Percentiles rank a stretch among this genome's conserved stretches.
Conservation (phyloP, 2,329 filamentous ascomycete species). For the Endoconidiophora polonica region DNA sequence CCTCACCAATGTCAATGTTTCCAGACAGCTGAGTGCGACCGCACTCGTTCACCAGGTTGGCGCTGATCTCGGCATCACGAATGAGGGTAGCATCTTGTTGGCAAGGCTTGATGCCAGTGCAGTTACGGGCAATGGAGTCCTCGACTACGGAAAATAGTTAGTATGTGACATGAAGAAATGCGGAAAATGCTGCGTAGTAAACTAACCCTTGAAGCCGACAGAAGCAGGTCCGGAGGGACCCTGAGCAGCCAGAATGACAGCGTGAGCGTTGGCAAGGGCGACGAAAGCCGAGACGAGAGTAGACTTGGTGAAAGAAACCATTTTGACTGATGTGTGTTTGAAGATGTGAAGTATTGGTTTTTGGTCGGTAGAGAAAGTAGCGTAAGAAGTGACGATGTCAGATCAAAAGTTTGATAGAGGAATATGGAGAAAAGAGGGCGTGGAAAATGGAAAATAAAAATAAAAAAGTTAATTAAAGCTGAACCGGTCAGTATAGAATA, state of each 20-base stretch:
- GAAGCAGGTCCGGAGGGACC: constrained; percentile 28
- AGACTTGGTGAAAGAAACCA: constrained; percentile 22
- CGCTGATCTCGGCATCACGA: constrained; percentile 35
- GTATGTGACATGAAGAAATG: not conserved
- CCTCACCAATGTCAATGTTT: constrained; percentile 43
- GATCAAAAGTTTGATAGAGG: not conserved
- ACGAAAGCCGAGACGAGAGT: constrained; percentile 18
- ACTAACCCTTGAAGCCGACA: constrained; percentile 31
- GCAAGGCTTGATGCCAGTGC: constrained; percentile 46
- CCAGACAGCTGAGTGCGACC: constrained; percentile 44
- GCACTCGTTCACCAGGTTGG: constrained; percentile 40
- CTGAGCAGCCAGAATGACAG: constrained; percentile 30
- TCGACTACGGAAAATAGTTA: constrained; percentile 25
- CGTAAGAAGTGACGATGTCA: constrained; percentile 3
- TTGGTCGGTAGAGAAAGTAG: not conserved
- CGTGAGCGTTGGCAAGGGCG: constrained; percentile 25
- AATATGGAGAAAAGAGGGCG: not conserved
- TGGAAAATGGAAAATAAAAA: constrained; percentile 14
- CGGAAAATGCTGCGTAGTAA: not conserved
- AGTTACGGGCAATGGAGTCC: constrained; percentile 40
- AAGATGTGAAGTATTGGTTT: constrained; percentile 13
- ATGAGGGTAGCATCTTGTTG: constrained; percentile 50
- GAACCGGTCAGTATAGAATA: constrained; percentile 9
- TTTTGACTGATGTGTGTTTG: constrained; percentile 18
- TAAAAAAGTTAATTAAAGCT: constrained; percentile 14